Base-by-base conservation (phyloP, 2,329 filamentous ascomycete genomes). In the Fusarium xylarioides region DNA sequence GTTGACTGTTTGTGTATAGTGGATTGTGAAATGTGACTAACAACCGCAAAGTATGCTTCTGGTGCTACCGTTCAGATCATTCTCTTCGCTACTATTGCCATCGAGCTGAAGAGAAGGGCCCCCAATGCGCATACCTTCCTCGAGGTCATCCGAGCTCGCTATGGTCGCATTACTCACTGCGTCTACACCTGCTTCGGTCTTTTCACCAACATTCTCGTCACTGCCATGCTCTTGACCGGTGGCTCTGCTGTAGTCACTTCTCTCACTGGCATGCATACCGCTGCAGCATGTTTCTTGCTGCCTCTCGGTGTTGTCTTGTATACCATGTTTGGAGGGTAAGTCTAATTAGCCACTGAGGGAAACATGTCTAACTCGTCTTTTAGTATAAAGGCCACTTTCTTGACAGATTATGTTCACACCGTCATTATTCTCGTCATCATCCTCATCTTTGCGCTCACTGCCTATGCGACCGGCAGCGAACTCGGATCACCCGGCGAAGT, bases 101-200 rank as follows among this genome's bases (percentile, higher is more conserved):
- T 97, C 75, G 94, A 97, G 81, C 83, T 97, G 58, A 98, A 97
- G 85, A 87, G 93, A 74, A 90, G 93, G 63, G 93, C 94, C 0
- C 95, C 95, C 0, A 97, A 97, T 79, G 95, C 94, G 2, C 95
- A 97, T 75, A 91, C 90, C 0, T 95, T 94, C 81, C 89, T 97
- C 15, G 94, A 97, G 83, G 92, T 93, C 54, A 93, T 97, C 77
- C 89, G 89, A 65, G 94, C 93, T 28, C 89, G 94, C 70, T 97
- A 97, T 82, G 94, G 70, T 0, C 82, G 82, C 0, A 66, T 82
- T 9, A 91, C 93, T 1, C 95, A 97, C 78, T 83, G 91, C 11
- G 92, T 95, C 5, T 97, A 94, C 80, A 93, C 95, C 73, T 86
- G 92, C 5, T 97, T 97, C 73, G 94, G 92, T 35, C 84, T 96